Base-by-base conservation (phyloP, 768 basidiomycete genomes). In the Phaffia australis region DNA sequence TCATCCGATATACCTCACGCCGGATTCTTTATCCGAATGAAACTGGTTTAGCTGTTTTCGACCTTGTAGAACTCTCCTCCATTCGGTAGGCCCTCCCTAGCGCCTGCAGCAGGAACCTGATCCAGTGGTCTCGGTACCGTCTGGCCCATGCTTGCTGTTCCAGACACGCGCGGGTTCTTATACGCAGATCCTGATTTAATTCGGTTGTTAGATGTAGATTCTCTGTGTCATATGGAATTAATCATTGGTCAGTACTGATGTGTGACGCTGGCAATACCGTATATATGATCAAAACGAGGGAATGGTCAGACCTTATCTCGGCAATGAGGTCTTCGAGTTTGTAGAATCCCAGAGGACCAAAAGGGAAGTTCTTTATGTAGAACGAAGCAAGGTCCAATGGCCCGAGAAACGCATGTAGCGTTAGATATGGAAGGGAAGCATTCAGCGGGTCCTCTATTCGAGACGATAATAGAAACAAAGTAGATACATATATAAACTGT, bases 171-270 rank as follows among this genome's bases (percentile, higher is more conserved):
- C 30, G 42, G 66, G 18, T 16, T 54, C 21, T 35, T 30, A 50
- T 50, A 56, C 0, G 29, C 4, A 1, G 25, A 11, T 54, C 66
- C 66, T 7, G 67, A 57, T 27, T 59, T 58, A 63, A 69, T 55
- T 23, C 67, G 67, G 29, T 69, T 69, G 57, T 69, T 69, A 32
- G 61, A 58, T 6, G 67, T 58, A 18, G 61, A 63, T 56, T 69
- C 67, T 3, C 67, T 69, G 47, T 1, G 15, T 9, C 18, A 11
- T 21, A 2, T 4, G 19, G 32, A 1, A 58, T 30, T 21, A 54
- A 27, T 47, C 8, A 27, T 25, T 18, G 16, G 2, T 19, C 2
- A n/a, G 18, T 25, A 25, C 23, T 32, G 29, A 16, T n/a, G 4
- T 55, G 0, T 30, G 51, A 30, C n/a, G n/a, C n/a, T n/a, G 30